phyloP scores from a whole-genome alignment of 768 basidiomycete species.

The Podaxis sp. region DNA sequence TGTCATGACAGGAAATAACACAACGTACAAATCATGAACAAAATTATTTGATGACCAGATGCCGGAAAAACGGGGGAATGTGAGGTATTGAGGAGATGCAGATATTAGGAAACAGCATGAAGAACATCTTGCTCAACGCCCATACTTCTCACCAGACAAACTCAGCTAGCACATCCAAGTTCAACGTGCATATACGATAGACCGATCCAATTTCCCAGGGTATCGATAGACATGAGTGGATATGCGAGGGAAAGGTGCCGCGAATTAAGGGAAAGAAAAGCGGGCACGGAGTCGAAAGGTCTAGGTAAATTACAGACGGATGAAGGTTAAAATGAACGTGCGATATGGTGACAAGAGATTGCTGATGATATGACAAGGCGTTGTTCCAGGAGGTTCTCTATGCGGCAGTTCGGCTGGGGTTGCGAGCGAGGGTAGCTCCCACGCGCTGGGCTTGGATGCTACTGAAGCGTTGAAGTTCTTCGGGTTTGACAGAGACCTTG shows the following conservation, averaged over 20 bases:
- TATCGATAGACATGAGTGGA: conserved; percentile 12
- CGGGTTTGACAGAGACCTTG: conserved; percentile 72
- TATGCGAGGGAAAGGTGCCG: conserved; percentile 11
- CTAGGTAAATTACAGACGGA: conserved; percentile 11
- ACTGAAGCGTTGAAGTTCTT: conserved; percentile 83
- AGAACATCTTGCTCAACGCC: neutral
- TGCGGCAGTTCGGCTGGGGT: conserved; percentile 44
- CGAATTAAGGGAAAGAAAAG: neutral
- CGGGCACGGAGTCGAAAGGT: neutral
- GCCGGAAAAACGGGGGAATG: neutral
- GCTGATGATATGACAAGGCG: neutral
- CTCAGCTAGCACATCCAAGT: conserved; percentile 3
- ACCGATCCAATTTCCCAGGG: conserved; percentile 14
- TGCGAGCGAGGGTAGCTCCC: conserved; percentile 73
- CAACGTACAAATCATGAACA: conserved; percentile 11
- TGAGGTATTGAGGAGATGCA: neutral
- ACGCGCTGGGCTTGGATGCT: conserved; percentile 79
- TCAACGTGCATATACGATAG: conserved; percentile 1
- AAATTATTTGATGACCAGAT: conserved; percentile 6
- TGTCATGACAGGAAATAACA: conserved; percentile 6
- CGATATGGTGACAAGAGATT: conserved; percentile 11
- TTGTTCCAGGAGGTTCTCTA: neutral
- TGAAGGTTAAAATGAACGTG: conserved; percentile 10
- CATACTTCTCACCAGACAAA: neutral
- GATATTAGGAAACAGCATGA: neutral